Base-by-base conservation (phyloP, 306 rosid genomes). In the Cucumis melo region DNA sequence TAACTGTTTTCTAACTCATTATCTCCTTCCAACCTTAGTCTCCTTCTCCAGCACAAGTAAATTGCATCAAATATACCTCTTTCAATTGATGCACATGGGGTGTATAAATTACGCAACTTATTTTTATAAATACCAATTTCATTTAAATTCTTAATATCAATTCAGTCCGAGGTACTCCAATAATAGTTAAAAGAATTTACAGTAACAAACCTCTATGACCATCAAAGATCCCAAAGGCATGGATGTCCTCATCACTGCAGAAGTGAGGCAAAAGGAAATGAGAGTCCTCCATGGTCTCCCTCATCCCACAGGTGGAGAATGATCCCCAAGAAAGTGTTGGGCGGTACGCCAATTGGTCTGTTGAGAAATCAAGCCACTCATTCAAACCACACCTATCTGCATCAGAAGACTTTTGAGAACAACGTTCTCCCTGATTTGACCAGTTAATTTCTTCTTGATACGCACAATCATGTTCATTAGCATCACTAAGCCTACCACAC, bases 261-360 rank as follows among this genome's bases (percentile, higher is more conserved):
- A 90, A 23, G 71, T 80, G 83, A 44, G 95, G 98, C 75, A 87
- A 83, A 76, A 92, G 84, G 77, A 91, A 91, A 92, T 90, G 93
- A 19, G 92, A 84, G 76, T 94, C 98, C 92, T 94, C 98, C 98
- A 90, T 92, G 27, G 88, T 81, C 88, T 94, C 97, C 86, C 98
- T 87, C 87, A 91, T 88, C 62, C 97, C 98, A 62, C 96, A 84
- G 46, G 98, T 89, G 63, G 98, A 92, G 80, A 86, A 91, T 79
- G 97, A 94, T 81, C 98, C 98, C 89, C 91, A 89, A 60, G 96
- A 87, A 75, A 94, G 90, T 80, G 71, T 59, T 63, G 98, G 97
- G 78, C 42, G 74, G 83, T 91, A 87, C 39, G 76, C 86, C 71
- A 70, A 75, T 39, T 84, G 78, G 66, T 87, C 84, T 17, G 79